These are phyloP conservation scores for Penicillium capsulatum DNA, from an alignment of 2,329 filamentous ascomycete species.

Conservation along the genomic window DNA sequence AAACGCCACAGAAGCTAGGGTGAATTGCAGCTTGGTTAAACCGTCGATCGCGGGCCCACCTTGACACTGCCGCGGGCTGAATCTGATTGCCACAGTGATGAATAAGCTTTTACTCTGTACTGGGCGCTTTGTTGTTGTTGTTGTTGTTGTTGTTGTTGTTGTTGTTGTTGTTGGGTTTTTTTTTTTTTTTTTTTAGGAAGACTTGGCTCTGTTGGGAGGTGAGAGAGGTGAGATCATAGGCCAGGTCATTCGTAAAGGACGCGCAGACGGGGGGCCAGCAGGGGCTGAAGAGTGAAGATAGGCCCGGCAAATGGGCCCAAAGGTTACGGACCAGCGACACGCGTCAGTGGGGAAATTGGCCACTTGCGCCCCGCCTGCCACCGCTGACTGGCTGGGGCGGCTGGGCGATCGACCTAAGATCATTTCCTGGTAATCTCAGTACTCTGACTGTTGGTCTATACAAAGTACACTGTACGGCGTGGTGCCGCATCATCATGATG, in stretches of 20 bases:
- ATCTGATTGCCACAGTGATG: slow-evolving; percentile 11
- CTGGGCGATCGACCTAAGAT: slow-evolving; percentile 21
- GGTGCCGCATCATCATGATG: background rate
- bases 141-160: no score
- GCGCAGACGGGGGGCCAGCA: background rate
- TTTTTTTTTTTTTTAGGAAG: no score
- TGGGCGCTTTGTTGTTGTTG: slow-evolving; percentile 4
- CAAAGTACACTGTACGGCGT: background rate
- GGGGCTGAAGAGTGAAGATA: background rate
- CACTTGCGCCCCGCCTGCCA: slow-evolving; percentile 9
- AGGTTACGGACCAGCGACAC: slow-evolving; percentile 14
- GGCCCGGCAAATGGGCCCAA: background rate
- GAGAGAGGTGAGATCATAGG: no score
- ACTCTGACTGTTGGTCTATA: slow-evolving; percentile 1
- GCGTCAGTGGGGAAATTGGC: slow-evolving; percentile 21
- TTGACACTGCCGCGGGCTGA: slow-evolving; percentile 9
- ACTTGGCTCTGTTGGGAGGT: no score
- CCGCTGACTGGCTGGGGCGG: slow-evolving; percentile 14
- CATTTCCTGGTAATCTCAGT: slow-evolving; percentile 17
- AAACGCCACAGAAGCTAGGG: no score
- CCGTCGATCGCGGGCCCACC: slow-evolving; percentile 22
- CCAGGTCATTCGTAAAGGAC: background rate
- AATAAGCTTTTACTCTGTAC: slow-evolving; percentile 22
- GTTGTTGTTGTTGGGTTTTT: no score
- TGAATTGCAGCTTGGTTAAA: no score